These are phyloP conservation scores for Termitomyces bulborhizus DNA, from an alignment of 768 basidiomycete species.

Conservation along the genomic window DNA sequence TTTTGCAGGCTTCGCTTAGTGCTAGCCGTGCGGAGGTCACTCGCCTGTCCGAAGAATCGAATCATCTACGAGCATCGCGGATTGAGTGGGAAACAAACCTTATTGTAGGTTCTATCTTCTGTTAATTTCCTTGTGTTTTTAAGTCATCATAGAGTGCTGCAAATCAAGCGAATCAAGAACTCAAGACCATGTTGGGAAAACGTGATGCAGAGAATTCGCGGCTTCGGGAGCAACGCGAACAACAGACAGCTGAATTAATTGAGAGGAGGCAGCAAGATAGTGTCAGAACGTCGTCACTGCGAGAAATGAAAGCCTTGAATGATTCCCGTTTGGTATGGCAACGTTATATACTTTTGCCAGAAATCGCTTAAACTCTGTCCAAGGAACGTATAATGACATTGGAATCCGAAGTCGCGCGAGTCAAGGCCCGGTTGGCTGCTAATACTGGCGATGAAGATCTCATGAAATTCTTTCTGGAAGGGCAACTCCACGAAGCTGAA, in stretches of 20 bases:
- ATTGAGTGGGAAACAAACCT: conserved; percentile 41
- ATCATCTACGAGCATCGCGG: conserved; percentile 30
- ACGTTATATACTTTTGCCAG: background rate
- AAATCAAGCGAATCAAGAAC: conserved; percentile 53
- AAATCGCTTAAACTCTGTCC: conserved; percentile 4
- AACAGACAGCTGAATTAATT: conserved; percentile 51
- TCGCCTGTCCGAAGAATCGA: conserved; percentile 39
- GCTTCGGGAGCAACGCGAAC: conserved; percentile 69
- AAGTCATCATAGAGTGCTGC: conserved; percentile 24
- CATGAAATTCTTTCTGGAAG: conserved; percentile 61
- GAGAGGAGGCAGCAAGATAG: conserved; percentile 65
- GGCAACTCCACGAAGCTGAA: conserved; percentile 41
- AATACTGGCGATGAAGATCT: conserved; percentile 64
- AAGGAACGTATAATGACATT: conserved; percentile 72
- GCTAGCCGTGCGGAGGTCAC: conserved; percentile 33
- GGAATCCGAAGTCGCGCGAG: conserved; percentile 64
- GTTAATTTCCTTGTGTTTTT: conserved; percentile 3
- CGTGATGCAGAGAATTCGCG: conserved; percentile 63
- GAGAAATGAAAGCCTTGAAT: conserved; percentile 61
- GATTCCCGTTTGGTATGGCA: conserved; percentile 51
- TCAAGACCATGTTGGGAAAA: conserved; percentile 52
- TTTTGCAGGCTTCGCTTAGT: conserved; percentile 33
- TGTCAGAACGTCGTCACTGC: conserved; percentile 48
- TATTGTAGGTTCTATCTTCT: conserved; percentile 28
- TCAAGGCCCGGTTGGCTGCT: conserved; percentile 76